Evolutionary conservation across 1,139 yeast species (phyloP).

Genomic region (Zhuliangozyma parablackwelliae): DNA sequence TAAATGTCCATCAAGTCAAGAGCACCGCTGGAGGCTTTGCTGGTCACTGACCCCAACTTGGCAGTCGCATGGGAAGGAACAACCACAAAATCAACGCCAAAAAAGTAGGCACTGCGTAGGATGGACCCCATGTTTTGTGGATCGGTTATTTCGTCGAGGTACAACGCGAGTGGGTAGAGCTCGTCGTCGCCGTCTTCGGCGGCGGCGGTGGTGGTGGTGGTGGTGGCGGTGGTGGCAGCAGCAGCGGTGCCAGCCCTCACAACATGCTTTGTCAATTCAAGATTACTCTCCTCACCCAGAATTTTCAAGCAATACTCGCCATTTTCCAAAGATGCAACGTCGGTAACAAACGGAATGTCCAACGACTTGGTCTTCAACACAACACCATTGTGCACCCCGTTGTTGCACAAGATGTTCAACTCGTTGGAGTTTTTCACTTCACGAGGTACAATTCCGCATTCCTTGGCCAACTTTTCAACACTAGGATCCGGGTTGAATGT

Average conservation of each 20-base stretch:
- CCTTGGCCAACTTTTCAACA: constrained; percentile 44
- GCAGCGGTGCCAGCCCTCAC: constrained; percentile 8
- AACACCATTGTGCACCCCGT: constrained; percentile 80
- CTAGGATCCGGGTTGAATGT: constrained; percentile 37
- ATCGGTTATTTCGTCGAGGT: constrained; percentile 78
- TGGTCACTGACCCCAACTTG: constrained; percentile 68
- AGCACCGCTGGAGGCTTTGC: constrained; percentile 87
- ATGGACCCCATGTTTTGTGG: constrained; percentile 92
- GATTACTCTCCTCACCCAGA: constrained; percentile 7
- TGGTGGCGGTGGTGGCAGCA: neutral
- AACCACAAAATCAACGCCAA: constrained; percentile 81
- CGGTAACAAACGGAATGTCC: constrained; percentile 35
- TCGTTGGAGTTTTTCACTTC: constrained; percentile 48
- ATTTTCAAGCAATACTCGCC: constrained; percentile 24
- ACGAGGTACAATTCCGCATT: constrained; percentile 39
- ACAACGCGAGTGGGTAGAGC: constrained; percentile 63
- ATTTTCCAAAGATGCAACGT: constrained; percentile 27
- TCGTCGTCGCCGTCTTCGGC: constrained; percentile 10
- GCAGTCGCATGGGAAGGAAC: constrained; percentile 72
- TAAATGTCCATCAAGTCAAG: constrained; percentile 67
- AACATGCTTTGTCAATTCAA: constrained; percentile 12
- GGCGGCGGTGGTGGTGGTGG: constrained; percentile 15
- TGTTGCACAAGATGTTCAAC: constrained; percentile 56
- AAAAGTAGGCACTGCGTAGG: constrained; percentile 71
- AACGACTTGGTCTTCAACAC: constrained; percentile 67